Evolutionary conservation across 176 grass and related monocot genomes (phyloP), one percentile per base, ranked within the genome.

Genomic region (Tillandsia leiboldiana): DNA sequence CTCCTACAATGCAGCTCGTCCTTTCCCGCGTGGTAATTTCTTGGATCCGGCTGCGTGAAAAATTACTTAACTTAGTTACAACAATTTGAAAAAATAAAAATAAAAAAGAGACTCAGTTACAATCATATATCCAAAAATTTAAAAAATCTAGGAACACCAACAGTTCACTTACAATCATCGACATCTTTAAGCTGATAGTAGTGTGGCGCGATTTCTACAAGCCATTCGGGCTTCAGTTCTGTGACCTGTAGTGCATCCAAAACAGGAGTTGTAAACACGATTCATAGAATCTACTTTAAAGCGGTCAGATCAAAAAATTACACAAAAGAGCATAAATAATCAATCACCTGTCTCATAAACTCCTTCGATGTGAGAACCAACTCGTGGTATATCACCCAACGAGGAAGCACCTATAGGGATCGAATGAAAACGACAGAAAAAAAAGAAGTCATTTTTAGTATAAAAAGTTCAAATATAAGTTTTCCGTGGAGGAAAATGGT

Each of bases 171-270:
- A 97, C 93, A 66, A 73, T 97, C 93, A 15, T 97, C 89, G 9
- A 97, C 89, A 22, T 97, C 93, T 61, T 92, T 97, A 42, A 92
- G 24, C 62, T 97, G 89, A 78, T 97, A 97, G 72, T 90, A 97
- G 70, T 92, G 94, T 15, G 89, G 94, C 9, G 94, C 94, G 48
- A 97, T 92, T 82, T 90, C 94, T 64, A 87, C 82, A 64, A 92
- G 70, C 86, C 94, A 97, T 10, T 97, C 89, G 1, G 94, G 84
- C 54, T 92, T 92, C 56, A 97, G 54, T 68, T 97, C 89, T 0
- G 87, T 90, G 22, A 92, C 86, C 93, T 97, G 84, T 75, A 76
- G 28, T 66, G 49, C 51, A 18, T 53, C 62, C 1, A 76, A 67
- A 13, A 75, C 24, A 48, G 2, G 11, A 28, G 8, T 71, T 29